Evolutionary conservation across 2,329 filamentous ascomycete species (phyloP).

Genomic region (Epichloe elymi): DNA sequence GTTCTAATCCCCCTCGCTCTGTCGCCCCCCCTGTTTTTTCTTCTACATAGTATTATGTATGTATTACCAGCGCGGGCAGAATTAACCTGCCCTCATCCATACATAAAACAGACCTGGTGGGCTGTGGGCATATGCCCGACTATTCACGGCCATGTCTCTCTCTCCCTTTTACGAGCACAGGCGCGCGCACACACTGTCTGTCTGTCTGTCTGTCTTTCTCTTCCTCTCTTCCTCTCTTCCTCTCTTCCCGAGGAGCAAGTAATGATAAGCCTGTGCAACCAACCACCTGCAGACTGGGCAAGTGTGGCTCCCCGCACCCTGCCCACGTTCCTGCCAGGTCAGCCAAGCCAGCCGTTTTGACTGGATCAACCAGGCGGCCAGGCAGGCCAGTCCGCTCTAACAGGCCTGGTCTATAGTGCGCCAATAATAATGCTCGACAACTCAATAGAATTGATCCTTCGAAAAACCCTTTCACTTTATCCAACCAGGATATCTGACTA

Average conservation of each 20-base stretch:
- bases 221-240: not conserved
- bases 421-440: no score
- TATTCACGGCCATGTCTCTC: not conserved
- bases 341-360: no score
- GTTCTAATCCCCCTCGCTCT: not conserved
- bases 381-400: no score
- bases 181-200: no score
- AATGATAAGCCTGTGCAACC: not conserved
- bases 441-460: no score
- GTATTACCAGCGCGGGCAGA: no score
- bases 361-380: no score
- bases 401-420: no score
- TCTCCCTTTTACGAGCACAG: not conserved
- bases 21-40: not conserved
- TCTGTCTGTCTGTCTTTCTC: not conserved
- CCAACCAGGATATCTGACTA: not conserved
- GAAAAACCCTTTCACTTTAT: not conserved
- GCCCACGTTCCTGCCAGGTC: not conserved
- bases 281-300: slow-evolving; percentile 3
- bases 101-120: no score
- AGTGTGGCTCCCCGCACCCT: slow-evolving; percentile 2
- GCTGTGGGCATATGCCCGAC: not conserved
- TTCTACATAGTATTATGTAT: no score
- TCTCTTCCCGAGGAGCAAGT: not conserved
- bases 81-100: no score